Base-by-base conservation (phyloP, 1,139 yeast genomes). In the Hemisphaericaspora lyxosophila region DNA sequence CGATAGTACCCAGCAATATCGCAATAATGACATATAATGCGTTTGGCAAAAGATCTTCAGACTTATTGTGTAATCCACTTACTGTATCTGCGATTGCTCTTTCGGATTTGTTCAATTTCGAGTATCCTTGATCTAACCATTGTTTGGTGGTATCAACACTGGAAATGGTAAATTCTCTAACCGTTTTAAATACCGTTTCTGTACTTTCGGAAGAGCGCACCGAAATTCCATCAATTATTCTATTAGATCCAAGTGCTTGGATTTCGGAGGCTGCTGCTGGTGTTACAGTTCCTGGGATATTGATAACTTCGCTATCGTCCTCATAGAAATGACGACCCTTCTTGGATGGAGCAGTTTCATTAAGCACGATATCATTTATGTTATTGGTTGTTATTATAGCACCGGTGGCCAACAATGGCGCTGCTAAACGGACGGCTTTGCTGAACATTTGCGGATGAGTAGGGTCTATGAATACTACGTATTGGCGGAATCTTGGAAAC, bases 41-140 rank as follows among this genome's bases (percentile, higher is more conserved):
- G 43, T 87, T 88, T 8, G 97, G 95, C 33, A 85, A 67, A 38
- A 90, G 63, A 43, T 81, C 86, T 60, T 89, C 97, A 36, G 75
- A 67, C 47, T 74, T 80, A 49, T 80, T 77, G 59, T 85, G 92
- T 48, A 92, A 70, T 15, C 71, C 71, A 20, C 92, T 76, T 13
- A 89, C 64, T 1, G 95, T 83, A 23, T 72, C 57, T 6, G 89
- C 78, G 35, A 88, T 79, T 43, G 73, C 66, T 53, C 82, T 73
- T 62, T 90, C 97, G 5, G 78, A 75, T 19, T 67, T 61, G 48
- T 82, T 73, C 50, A 78, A 80, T 35, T 64, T 64, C 31, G 67
- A 56, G 40, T 83, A 76, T n/a, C 65, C 65, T 26, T 54, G 42
- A 47, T 69, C 59, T 34, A 62, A 50, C 47, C 57, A 62, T 14